phyloP scores from a whole-genome alignment of 2,329 filamentous ascomycete species.

The Sporothrix mexicana region DNA sequence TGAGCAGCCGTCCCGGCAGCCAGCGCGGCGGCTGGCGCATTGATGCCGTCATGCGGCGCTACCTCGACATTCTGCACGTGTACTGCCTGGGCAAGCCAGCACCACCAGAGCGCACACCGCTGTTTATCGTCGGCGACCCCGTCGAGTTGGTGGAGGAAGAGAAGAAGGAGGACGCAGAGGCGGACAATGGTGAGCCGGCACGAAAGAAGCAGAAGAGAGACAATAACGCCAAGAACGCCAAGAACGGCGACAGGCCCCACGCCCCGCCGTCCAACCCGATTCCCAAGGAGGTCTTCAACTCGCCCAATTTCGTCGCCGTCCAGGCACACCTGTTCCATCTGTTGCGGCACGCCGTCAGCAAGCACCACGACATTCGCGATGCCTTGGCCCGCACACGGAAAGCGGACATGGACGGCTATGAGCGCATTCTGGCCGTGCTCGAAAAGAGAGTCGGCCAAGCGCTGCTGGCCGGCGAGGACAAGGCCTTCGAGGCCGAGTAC shows the following conservation, averaged over 20 bases:
- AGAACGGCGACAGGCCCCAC: not conserved
- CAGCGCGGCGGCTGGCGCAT: conserved; percentile 80
- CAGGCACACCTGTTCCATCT: conserved; percentile 95
- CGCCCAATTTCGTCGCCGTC: conserved; percentile 76
- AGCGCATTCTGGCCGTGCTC: conserved; percentile 75
- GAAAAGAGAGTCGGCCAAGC: conserved; percentile 77
- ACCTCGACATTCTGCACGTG: conserved; percentile 86
- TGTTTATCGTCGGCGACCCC: conserved; percentile 72
- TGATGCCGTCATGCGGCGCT: conserved; percentile 84
- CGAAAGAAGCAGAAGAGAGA: conserved; percentile 58
- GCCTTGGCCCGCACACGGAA: conserved; percentile 72
- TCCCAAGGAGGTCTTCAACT: conserved; percentile 39
- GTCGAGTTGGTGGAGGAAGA: conserved; percentile 33
- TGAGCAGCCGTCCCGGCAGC: conserved; percentile 70
- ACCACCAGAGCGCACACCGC: conserved; percentile 69
- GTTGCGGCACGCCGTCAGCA: conserved; percentile 78
- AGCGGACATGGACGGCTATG: conserved; percentile 77
- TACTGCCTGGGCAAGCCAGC: conserved; percentile 70
- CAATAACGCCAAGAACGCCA: not conserved
- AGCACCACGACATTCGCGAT: conserved; percentile 83
- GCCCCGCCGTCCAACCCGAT: not conserved
- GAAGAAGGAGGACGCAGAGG: conserved; percentile 45
- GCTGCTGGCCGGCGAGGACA: conserved; percentile 74
- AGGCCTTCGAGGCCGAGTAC: conserved; percentile 58
- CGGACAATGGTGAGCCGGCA: conserved; percentile 48